Base-by-base conservation (phyloP, 2,329 filamentous ascomycete species). In the Dryadomyces sulphureus region DNA sequence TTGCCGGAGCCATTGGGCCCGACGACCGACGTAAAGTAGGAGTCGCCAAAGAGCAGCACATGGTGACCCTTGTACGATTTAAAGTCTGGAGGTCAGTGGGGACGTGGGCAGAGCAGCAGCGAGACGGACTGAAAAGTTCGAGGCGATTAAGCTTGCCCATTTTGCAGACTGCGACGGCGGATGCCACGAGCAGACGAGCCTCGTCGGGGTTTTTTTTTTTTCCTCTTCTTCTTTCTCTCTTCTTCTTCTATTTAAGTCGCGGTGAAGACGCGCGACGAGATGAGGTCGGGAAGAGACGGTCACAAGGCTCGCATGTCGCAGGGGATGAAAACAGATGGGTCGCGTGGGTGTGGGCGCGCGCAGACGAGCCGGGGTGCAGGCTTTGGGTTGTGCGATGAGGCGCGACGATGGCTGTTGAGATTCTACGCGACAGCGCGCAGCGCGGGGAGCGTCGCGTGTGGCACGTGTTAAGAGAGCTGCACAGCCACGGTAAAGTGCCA, bases 11-110 rank as follows among this genome's bases (percentile, higher is more conserved):
- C 92, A 89, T 98, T 98, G 61, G 92, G 92, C 6, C 93, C 92
- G 59, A 98, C 96, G 59, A 98, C 95, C 38, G 92, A 98, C 43
- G 92, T 98, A 65, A 98, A 98, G 66, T 95, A 96, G 2, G 89
- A 93, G 68, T 98, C 90, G 59, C 90, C 90, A 58, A 98, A 95
- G 45, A 95, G 77, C 39, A 98, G 78, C 50, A 78, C 81, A 68
- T 98, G 92, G 58, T 95, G 89, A 48, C 89, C 92, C 65, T 94
- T 94, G 71, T 98, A 98, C 56, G 92, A 96, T 69, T 98, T 98
- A 79, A 98, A 98, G 70, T 98, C 85, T 92, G 58, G 39, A 5
- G 7, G 14, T 20, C 17, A 21, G 17, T n/a, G 19, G 35, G 16
- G 5, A 21, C 32, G 11, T 12, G 5, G 20, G 8, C 21, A 24